Evolutionary conservation across 805 yeast genomes (phyloP), one percentile per base, ranked within the genome.

Genomic region (Candida germanica): DNA sequence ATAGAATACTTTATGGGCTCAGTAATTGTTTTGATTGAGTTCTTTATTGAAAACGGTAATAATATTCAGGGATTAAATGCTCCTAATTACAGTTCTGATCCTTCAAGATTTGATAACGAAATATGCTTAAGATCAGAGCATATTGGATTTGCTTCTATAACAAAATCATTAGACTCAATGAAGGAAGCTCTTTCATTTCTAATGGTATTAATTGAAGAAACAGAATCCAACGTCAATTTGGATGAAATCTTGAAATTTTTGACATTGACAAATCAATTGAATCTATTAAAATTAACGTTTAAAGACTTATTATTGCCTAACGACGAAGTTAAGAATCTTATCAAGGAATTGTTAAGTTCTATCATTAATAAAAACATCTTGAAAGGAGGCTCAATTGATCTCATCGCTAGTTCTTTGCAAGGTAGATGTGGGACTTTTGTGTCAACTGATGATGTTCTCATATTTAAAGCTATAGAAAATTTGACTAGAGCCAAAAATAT

Each of bases 351-450:
- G 24, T 73, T 93, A 29, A 83, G 95, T 2, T 84, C 96, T 1
- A 79, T 93, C 24, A 88, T 93, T 43, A 89, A 89, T 60, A 83
- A 83, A 56, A 87, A 85, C 47, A 88, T 93, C 39, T 72, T 86
- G 25, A 79, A 85, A 46, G 98, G 98, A n/a, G 91, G 87, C 3
- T 84, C 95, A 0, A 91, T 93, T 29, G 98, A 91, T 54, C 70
- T 83, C 39, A 86, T 91, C 34, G 95, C 97, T 1, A 79, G 81
- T 23, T 79, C 89, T 1, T 66, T 93, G 34, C 96, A 93, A 59
- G 94, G 87, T 36, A 80, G 91, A 41, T 93, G 98, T 67, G 95
- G 95, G 1, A 80, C 95, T 0, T 93, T 88, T 60, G 93, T 98
- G 53, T 87, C 97, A 0, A 79, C 95, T 11, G 87, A 84, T 47